Conservation (phyloP, 2,329 filamentous ascomycete species). For the Nigrospora oryzae region DNA sequence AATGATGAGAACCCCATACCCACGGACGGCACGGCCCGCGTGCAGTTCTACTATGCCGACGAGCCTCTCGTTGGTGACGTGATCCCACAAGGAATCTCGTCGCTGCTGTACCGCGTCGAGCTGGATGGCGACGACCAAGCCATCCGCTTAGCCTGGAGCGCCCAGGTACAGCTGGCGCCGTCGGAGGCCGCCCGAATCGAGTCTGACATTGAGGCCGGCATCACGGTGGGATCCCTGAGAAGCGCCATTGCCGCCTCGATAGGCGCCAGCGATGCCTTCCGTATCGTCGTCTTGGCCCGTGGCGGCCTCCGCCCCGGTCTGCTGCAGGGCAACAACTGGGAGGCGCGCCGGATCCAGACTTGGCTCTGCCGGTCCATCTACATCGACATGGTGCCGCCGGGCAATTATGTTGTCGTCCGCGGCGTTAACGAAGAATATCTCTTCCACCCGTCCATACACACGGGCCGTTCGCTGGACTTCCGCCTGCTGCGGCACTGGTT, state of each 20-base stretch:
- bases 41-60: constrained; percentile 9
- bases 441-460: constrained; percentile 13
- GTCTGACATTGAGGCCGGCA: constrained; percentile 13
- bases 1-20: constrained; percentile 1
- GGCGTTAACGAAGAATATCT: constrained; percentile 23
- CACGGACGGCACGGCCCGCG: constrained; percentile 4
- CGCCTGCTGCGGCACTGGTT: constrained; percentile 11
- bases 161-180: constrained; percentile 1
- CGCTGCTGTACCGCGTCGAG: constrained; percentile 12
- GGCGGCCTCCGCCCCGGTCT: constrained; percentile 20
- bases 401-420: constrained; percentile 16
- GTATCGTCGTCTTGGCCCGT: constrained; percentile 18
- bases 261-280: constrained; percentile 13
- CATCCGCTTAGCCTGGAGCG: constrained; percentile 9
- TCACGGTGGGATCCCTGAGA: constrained; percentile 18
- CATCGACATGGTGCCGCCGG: constrained; percentile 12
- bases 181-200: constrained; percentile 6
- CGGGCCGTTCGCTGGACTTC: constrained; percentile 4
- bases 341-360: constrained; percentile 11
- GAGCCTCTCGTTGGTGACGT: constrained; percentile 5
- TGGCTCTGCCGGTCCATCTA: constrained; percentile 24
- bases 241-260: constrained; percentile 12
- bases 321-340: constrained; percentile 24
- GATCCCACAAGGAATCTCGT: constrained; percentile 6
- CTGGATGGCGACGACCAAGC: constrained; percentile 7